Percentiles rank a stretch among this genome's conserved stretches.
phyloP scores from a whole-genome alignment of 2,329 filamentous ascomycete genomes.

The Apiospora marii region DNA sequence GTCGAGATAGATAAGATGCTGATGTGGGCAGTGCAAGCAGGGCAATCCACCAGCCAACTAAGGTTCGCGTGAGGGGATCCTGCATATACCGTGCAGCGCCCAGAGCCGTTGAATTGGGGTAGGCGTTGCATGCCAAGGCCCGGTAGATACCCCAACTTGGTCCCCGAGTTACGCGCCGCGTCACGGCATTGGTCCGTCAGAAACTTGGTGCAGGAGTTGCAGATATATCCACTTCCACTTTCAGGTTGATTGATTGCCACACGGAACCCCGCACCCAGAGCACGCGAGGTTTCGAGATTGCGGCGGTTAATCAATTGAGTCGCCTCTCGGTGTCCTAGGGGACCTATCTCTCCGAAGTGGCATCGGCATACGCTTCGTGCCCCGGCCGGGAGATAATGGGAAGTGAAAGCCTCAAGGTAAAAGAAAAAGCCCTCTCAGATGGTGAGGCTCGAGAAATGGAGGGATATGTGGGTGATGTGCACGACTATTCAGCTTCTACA shows the following conservation, averaged over 20 bases:
- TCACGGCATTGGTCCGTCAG: neutral
- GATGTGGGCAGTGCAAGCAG: neutral
- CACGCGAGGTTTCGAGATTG: neutral
- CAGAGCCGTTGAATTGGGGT: neutral
- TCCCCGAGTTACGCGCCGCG: conserved; percentile 4
- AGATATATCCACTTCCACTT: conserved; percentile 6
- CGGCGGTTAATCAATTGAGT: neutral
- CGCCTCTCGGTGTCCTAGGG: neutral
- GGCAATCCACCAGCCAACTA: neutral
- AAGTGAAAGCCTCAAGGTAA: neutral
- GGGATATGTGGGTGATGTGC: neutral
- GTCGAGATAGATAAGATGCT: neutral
- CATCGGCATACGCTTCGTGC: neutral
- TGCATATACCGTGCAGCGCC: neutral
- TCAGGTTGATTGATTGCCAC: conserved; percentile 6
- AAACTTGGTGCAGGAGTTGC: neutral
- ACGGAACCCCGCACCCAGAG: neutral
- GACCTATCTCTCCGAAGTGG: neutral
- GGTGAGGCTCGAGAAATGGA: neutral
- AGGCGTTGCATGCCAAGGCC: neutral
- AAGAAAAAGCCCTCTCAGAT: neutral
- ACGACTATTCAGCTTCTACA: neutral
- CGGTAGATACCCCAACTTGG: conserved; percentile 5
- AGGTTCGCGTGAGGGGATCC: neutral
- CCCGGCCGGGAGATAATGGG: neutral